A percentile compares a stretch with the other conserved stretches of the same genome.
Conservation (phyloP, 768 basidiomycete genomes). For the Termitomyces bulborhizus region DNA sequence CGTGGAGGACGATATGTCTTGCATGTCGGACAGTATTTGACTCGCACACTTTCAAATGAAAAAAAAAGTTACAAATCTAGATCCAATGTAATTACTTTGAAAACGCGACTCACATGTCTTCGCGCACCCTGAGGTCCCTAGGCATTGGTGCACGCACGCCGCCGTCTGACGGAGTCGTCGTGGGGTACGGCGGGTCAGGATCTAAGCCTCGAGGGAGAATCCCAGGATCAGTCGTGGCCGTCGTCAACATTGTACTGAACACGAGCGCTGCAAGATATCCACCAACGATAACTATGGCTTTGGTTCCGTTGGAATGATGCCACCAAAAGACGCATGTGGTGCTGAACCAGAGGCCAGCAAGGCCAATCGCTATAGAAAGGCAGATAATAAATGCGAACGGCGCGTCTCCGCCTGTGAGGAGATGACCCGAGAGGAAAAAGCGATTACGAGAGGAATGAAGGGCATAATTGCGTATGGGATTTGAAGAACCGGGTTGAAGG, state of each 20-base stretch:
- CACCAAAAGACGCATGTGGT: slow-evolving; percentile 91
- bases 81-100: slow-evolving; percentile 27
- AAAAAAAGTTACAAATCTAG: neutral
- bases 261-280: slow-evolving; percentile 55
- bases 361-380: slow-evolving; percentile 52
- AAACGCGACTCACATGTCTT: slow-evolving; percentile 46
- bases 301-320: slow-evolving; percentile 44
- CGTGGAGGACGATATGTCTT: slow-evolving; percentile 89
- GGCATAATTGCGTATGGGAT: slow-evolving; percentile 50
- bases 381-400: slow-evolving; percentile 75
- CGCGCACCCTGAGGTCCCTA: slow-evolving; percentile 73
- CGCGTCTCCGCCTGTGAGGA: slow-evolving; percentile 83
- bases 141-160: slow-evolving; percentile 62
- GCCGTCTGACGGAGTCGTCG: slow-evolving; percentile 57
- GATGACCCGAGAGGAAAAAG: slow-evolving; percentile 66
- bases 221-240: slow-evolving; percentile 80
- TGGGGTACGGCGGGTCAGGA: slow-evolving; percentile 73
- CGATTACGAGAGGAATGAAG: slow-evolving; percentile 67
- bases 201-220: slow-evolving; percentile 88
- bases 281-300: slow-evolving; percentile 42
- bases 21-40: slow-evolving; percentile 94
- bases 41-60: slow-evolving; percentile 56
- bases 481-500: slow-evolving; percentile 29
- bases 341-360: slow-evolving; percentile 81
- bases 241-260: slow-evolving; percentile 69